Conservation (phyloP, 331 rosid genomes). For the Acacia pycnantha region DNA sequence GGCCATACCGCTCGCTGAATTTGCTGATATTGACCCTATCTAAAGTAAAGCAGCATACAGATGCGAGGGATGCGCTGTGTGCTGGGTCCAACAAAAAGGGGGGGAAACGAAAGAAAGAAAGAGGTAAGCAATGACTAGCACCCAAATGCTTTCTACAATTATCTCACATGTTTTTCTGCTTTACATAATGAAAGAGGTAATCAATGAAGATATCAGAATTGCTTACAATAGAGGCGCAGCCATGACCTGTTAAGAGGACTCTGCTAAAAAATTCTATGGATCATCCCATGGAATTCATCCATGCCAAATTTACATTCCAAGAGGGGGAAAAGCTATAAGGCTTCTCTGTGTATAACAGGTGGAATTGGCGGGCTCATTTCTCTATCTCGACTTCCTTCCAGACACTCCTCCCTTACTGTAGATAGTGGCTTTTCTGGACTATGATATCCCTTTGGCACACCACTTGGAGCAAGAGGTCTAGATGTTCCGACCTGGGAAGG, state of each 20-base stretch:
- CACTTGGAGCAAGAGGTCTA: constrained; percentile 37
- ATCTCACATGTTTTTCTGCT: background rate
- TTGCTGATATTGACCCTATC: background rate
- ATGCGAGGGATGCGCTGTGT: background rate
- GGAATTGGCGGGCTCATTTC: constrained; percentile 77
- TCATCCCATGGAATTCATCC: background rate
- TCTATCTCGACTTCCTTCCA: constrained; percentile 48
- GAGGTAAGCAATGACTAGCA: background rate
- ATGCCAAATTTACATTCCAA: constrained; percentile 7
- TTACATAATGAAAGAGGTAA: background rate
- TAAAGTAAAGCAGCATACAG: background rate
- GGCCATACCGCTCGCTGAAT: background rate
- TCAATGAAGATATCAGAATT: background rate
- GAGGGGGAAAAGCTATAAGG: constrained; percentile 14
- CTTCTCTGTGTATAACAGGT: constrained; percentile 53
- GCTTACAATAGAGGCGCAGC: background rate
- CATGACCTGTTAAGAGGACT: background rate
- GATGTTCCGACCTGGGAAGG: constrained; percentile 37
- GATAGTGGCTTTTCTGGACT: constrained; percentile 44
- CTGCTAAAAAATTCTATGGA: constrained; percentile 10
- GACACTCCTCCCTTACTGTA: constrained; percentile 43
- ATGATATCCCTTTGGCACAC: constrained; percentile 28
- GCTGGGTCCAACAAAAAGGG: background rate
- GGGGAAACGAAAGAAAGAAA: background rate
- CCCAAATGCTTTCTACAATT: background rate